A percentile compares a stretch with the other conserved stretches of the same genome.
Conservation (phyloP, 805 yeast species). For the Cyberlindnera mycetangii region DNA sequence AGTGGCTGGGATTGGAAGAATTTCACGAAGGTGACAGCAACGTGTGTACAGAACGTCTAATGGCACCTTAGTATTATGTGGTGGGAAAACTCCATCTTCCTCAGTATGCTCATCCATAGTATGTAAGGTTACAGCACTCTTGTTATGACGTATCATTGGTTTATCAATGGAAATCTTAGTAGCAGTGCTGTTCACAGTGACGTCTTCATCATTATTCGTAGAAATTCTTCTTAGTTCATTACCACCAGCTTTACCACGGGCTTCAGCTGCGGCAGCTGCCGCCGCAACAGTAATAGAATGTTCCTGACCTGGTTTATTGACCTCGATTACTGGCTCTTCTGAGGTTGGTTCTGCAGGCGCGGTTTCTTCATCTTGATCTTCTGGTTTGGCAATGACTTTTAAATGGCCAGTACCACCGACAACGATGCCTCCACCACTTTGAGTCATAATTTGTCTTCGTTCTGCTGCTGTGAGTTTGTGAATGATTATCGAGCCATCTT, state of each 20-base stretch:
- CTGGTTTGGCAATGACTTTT: constrained; percentile 34
- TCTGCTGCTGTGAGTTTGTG: constrained; percentile 57
- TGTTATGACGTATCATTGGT: constrained; percentile 39
- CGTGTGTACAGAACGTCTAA: constrained; percentile 81
- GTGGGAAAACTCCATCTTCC: constrained; percentile 30
- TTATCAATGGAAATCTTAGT: constrained; percentile 40
- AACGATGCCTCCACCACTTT: constrained; percentile 64
- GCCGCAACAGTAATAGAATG: constrained; percentile 33
- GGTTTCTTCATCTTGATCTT: constrained; percentile 22
- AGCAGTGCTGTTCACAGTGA: constrained; percentile 32
- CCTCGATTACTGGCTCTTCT: not conserved
- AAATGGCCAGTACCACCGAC: constrained; percentile 77
- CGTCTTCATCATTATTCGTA: constrained; percentile 38
- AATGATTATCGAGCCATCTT: constrained; percentile 52
- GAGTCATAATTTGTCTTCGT: constrained; percentile 39
- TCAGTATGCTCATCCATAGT: constrained; percentile 18
- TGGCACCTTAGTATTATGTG: constrained; percentile 32
- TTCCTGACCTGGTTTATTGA: constrained; percentile 15
- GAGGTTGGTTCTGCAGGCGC: constrained; percentile 3
- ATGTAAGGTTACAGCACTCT: constrained; percentile 28
- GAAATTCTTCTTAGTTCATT: constrained; percentile 28
- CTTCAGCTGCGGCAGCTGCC: constrained; percentile 37
- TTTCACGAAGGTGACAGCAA: constrained; percentile 90
- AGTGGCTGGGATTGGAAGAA: constrained; percentile 88
- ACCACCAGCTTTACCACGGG: constrained; percentile 34